Percentiles rank a stretch among this genome's conserved stretches.
These are phyloP conservation scores for Globisporangium takayamanum DNA, from an alignment of 352 stramenopile species.

Conservation along the genomic window DNA sequence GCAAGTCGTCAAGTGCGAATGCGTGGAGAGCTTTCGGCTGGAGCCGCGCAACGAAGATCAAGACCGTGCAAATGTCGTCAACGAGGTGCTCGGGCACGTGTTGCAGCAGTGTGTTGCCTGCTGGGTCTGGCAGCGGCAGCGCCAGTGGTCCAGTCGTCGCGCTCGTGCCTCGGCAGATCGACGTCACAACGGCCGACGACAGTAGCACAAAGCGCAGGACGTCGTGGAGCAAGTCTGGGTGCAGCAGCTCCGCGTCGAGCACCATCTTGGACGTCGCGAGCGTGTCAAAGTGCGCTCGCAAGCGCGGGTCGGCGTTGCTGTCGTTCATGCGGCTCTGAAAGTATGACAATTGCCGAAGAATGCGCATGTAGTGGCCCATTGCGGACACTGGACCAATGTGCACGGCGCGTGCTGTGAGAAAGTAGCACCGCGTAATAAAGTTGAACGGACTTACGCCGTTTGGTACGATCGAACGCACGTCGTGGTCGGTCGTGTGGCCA, in stretches of 20 bases:
- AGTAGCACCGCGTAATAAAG: conserved; percentile 97
- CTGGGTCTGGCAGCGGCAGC: conserved; percentile 26
- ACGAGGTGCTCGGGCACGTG: conserved; percentile 94
- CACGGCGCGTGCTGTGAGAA: conserved; percentile 89
- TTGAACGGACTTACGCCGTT: conserved; percentile 71
- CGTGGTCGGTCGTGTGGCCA: conserved; percentile 14
- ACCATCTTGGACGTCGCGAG: conserved; percentile 70
- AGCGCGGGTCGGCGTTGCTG: conserved; percentile 46
- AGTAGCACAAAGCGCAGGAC: conserved; percentile 68
- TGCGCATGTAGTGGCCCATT: conserved; percentile 75
- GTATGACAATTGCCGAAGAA: conserved; percentile 89
- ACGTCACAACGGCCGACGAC: conserved; percentile 52
- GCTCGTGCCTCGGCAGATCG: conserved; percentile 31
- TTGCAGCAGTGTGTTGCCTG: conserved; percentile 39
- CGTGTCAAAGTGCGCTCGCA: conserved; percentile 72
- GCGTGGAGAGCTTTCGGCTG: conserved; percentile 77
- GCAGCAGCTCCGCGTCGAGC: conserved; percentile 69
- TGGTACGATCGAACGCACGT: conserved; percentile 13
- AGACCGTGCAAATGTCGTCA: conserved; percentile 90
- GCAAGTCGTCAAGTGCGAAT: conserved; percentile 85
- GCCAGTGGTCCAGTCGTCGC: conserved; percentile 19
- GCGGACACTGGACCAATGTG: conserved; percentile 89
- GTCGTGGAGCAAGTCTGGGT: conserved; percentile 75
- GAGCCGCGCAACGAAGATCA: conserved; percentile 89
- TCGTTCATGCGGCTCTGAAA: conserved; percentile 79